Evolutionary conservation across 2,329 filamentous ascomycete species (phyloP), one percentile per base, ranked within the genome.

Genomic region (Laburnicola sp.): DNA sequence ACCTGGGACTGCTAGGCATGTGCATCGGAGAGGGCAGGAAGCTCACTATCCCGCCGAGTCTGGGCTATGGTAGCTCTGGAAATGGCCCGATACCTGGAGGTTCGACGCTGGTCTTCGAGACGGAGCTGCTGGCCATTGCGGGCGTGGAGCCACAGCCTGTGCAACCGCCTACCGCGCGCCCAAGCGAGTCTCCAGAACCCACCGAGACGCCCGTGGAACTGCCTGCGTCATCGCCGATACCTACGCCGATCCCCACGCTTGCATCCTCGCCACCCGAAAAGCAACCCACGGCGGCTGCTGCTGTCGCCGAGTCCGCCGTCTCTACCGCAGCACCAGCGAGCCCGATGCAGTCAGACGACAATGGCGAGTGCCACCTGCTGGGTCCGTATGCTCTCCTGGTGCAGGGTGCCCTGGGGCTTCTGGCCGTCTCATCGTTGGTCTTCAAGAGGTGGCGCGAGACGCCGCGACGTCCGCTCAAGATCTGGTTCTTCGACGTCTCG

Each of bases 401-500:
- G 4, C 94, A 99, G 77, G 87, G 84, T 37, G 89, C 91, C 1
- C 83, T 99, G 16, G 94, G 94, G 16, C 84, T 81, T 16, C 78
- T 97, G 49, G 94, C 94, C 6, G 76, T 97, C 45, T 78, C 93
- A 48, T 89, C 91, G 1, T 82, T 99, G 42, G 93, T 97, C 6
- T 96, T 85, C 78, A 99, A 99, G 78, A 83, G 94, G 62, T 96
- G 88, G 85, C 84, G 89, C 59, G 94, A 99, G 75, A 82, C 89
- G 50, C 93, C 94, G 1, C 93, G 97, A 71, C 83, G 94, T 48
- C 93, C 93, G 1, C 69, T 97, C 67, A 96, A 95, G 80, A 91
- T 99, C 59, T 99, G 94, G 93, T 92, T 89, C 73, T 99, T 97
- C 72, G 94, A 99, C 70, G 94, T 86, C 23, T 96, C 91, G 28